Percentiles rank a stretch among this genome's conserved stretches.
Conservation (phyloP, 768 basidiomycete genomes). For the Lactarius pseudohatsudake region DNA sequence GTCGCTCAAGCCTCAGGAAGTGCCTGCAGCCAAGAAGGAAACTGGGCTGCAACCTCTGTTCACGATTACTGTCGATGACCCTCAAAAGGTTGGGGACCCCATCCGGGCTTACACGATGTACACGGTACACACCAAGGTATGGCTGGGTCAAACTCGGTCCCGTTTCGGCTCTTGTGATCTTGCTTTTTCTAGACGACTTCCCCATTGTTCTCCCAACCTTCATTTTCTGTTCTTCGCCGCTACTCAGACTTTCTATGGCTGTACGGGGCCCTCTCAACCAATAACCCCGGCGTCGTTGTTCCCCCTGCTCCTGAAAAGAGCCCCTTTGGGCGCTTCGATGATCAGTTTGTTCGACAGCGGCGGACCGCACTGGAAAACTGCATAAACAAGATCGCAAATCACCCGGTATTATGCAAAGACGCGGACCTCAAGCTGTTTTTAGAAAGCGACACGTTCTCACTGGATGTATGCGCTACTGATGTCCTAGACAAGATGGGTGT, state of each 20-base stretch:
- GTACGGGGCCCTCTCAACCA: slow-evolving; percentile 80
- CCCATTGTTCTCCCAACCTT: slow-evolving; percentile 73
- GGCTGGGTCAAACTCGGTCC: slow-evolving; percentile 29
- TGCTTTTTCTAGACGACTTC: slow-evolving; percentile 67
- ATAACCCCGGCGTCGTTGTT: slow-evolving; percentile 96
- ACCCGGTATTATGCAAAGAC: slow-evolving; percentile 88
- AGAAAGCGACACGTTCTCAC: slow-evolving; percentile 87
- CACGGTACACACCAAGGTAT: slow-evolving; percentile 86
- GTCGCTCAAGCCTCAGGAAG: slow-evolving; percentile 13
- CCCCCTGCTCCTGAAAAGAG: slow-evolving; percentile 97
- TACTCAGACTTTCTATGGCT: slow-evolving; percentile 99
- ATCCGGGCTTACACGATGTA: slow-evolving; percentile 95
- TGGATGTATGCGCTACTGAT: slow-evolving; percentile 64
- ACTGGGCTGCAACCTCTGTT: slow-evolving; percentile 69
- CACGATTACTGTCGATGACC: slow-evolving; percentile 90
- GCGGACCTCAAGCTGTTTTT: slow-evolving; percentile 86
- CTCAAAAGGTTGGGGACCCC: slow-evolving; percentile 95
- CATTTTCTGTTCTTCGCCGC: slow-evolving; percentile 92
- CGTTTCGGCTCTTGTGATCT: background rate
- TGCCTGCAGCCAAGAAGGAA: slow-evolving; percentile 35
- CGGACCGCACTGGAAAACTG: slow-evolving; percentile 84
- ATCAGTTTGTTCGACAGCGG: slow-evolving; percentile 86
- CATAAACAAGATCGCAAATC: slow-evolving; percentile 89
- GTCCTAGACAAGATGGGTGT: background rate
- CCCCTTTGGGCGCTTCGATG: slow-evolving; percentile 88